These are phyloP conservation scores for Populus hybrid DNA, from an alignment of 441 rosid species.

Conservation along the genomic window DNA sequence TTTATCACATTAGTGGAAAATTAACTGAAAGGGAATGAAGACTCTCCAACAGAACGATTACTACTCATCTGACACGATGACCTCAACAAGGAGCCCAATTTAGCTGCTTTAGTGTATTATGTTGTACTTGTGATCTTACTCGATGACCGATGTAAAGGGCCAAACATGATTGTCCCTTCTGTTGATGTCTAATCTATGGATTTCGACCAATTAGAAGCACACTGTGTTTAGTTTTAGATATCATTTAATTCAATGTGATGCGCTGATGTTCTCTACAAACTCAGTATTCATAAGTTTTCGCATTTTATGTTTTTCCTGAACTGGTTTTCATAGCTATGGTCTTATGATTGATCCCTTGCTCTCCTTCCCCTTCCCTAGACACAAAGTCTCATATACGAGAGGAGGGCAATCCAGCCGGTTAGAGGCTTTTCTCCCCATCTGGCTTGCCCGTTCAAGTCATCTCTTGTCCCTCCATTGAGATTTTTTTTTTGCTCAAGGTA, in stretches of 20 bases:
- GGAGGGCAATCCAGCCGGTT: not conserved
- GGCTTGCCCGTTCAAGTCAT: not conserved
- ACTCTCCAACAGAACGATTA: not conserved
- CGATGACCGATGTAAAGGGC: not conserved
- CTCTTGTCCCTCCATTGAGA: not conserved
- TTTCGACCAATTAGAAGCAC: not conserved
- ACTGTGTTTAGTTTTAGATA: not conserved
- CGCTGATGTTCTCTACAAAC: no score
- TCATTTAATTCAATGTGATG: no score
- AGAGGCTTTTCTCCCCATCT: not conserved
- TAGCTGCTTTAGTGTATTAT: not conserved
- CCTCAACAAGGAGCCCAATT: conserved; percentile 1
- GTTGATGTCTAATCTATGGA: not conserved
- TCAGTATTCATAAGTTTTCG: no score
- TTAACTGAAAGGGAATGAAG: not conserved
- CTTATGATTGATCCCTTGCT: not conserved
- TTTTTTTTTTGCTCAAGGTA: not conserved
- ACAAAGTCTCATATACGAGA: no score
- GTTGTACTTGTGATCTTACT: not conserved
- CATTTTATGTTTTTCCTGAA: not conserved
- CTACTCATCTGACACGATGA: conserved; percentile 11
- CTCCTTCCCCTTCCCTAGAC: no score
- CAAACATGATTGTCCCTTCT: not conserved
- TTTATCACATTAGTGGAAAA: not conserved
- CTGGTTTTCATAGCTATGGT: not conserved